Evolutionary conservation across 495 filamentous ascomycete species (phyloP), one percentile per base, ranked within the genome.

Genomic region (Letharia lupina): DNA sequence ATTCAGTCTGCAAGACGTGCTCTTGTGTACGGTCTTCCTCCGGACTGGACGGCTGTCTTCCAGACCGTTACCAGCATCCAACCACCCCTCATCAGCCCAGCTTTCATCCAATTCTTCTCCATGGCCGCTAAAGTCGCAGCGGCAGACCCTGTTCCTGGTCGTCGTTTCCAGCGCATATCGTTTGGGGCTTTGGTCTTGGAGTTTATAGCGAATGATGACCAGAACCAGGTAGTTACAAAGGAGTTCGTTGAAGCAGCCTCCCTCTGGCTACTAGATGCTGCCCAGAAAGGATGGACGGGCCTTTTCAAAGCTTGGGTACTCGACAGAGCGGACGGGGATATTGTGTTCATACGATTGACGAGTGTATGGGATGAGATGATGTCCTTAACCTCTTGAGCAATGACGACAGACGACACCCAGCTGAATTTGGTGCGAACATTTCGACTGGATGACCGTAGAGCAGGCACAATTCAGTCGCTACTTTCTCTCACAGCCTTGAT

Each of bases 221-320:
- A 45, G 23, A 37, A n/a, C n/a, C 28, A 61, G 39, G 2, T 37
- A 57, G 59, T 61, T 13, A 61, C 59, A 18, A 61, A 20, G 11
- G 59, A 61, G 6, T 61, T 61, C 6, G 42, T 61, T 28, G 12
- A 23, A 35, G 59, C 59, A 33, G 59, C 59, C 11, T 42, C 40
- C 59, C 37, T 61, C 2, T 61, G 59, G 59, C 59, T 61, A 10
- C 2, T 42, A 33, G 39, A 61, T 28, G 40, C 40, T 45, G 59
- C 59, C 5, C 39, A 61, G 37, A 61, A 45, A 7, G 59, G 59
- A 20, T 61, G 59, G 59, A 45, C 42, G 39, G 59, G 59, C 1
- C 20, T 61, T 16, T 61, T 61, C 18, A 45, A 44, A 7, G 59
- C 59, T 28, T 61, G 59, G 59, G 59, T 61, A 2, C 4, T 61